Conservation (phyloP, 345 rosid genomes). For the Eucalyptus urophylla region DNA sequence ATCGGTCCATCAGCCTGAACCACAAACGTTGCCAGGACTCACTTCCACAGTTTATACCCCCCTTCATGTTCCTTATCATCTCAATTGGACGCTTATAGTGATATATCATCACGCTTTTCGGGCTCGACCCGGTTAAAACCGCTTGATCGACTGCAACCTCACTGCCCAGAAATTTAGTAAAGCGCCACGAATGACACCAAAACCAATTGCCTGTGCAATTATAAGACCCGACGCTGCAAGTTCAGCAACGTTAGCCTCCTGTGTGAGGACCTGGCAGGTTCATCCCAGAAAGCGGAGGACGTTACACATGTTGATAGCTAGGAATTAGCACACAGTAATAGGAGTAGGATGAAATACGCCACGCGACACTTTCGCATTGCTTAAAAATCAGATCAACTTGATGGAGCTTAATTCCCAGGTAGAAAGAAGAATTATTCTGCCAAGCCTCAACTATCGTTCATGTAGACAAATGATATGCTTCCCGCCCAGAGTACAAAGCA, state of each 20-base stretch:
- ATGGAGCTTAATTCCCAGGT: not conserved
- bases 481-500: not conserved
- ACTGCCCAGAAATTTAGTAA: not conserved
- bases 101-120: not conserved
- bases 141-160: not conserved
- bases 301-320: not conserved
- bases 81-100: not conserved
- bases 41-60: not conserved
- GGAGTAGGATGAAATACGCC: not conserved
- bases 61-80: not conserved
- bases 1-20: not conserved
- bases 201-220: not conserved
- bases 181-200: not conserved
- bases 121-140: not conserved
- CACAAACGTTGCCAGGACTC: not conserved
- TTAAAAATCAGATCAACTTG: not conserved
- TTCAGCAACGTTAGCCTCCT: not conserved
- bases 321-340: not conserved
- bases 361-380: not conserved
- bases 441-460: not conserved
- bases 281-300: not conserved
- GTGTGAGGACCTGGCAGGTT: not conserved
- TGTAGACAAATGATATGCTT: not conserved
- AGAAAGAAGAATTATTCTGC: not conserved
- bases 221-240: not conserved